These are phyloP conservation scores for Xylariaceae sp. DNA, from an alignment of 2,329 filamentous ascomycete genomes.

Conservation along the genomic window DNA sequence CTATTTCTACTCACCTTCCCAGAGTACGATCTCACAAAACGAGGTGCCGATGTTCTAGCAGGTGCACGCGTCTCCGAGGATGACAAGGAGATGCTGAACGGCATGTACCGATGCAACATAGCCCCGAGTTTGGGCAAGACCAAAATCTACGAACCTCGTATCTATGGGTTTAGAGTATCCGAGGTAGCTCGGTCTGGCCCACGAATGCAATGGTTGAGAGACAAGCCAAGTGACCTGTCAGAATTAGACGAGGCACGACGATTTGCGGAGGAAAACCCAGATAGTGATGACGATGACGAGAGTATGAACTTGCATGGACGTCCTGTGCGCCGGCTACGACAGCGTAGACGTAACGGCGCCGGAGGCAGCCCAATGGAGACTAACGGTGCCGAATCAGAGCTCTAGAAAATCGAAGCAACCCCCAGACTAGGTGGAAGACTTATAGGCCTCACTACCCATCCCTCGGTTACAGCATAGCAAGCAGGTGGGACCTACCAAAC, in stretches of 20 bases:
- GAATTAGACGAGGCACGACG: slow-evolving; percentile 81
- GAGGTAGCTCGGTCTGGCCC: slow-evolving; percentile 89
- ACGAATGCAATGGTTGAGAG: slow-evolving; percentile 94
- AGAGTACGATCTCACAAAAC: slow-evolving; percentile 85
- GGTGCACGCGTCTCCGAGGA: slow-evolving; percentile 52
- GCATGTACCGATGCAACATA: slow-evolving; percentile 84
- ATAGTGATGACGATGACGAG: slow-evolving; percentile 65
- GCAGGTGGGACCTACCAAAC: no score
- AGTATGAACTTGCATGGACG: slow-evolving; percentile 53
- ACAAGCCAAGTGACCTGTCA: slow-evolving; percentile 78
- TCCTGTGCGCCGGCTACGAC: slow-evolving; percentile 51
- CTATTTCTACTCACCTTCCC: slow-evolving; percentile 99
- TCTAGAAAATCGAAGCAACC: slow-evolving; percentile 42
- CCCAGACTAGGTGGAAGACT: no score
- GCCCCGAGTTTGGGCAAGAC: slow-evolving; percentile 82
- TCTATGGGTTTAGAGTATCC: slow-evolving; percentile 95
- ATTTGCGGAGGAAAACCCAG: slow-evolving; percentile 59
- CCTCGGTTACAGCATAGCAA: background rate
- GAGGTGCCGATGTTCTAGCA: slow-evolving; percentile 65
- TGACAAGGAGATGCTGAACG: slow-evolving; percentile 72
- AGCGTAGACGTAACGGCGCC: slow-evolving; percentile 50
- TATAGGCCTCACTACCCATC: no score
- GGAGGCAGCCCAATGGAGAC: slow-evolving; percentile 65
- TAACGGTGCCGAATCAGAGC: slow-evolving; percentile 64
- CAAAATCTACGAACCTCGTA: slow-evolving; percentile 91